Evolutionary conservation across 352 stramenopile genomes (phyloP).

Genomic region (Globisporangium spiculum): DNA sequence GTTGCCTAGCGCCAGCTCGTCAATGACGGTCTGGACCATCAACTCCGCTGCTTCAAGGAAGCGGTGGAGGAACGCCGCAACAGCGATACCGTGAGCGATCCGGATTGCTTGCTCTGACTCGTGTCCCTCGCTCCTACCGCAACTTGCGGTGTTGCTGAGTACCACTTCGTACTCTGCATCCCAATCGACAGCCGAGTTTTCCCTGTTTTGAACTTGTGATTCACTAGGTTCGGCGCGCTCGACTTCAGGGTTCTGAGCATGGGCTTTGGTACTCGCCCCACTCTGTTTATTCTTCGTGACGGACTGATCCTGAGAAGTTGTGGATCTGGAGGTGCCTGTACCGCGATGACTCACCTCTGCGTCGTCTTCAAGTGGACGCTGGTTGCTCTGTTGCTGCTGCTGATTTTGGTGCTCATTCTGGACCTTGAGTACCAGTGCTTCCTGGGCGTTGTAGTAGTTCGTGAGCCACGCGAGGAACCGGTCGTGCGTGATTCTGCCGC

Average conservation of each 20-base stretch:
- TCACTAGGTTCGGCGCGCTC: not conserved
- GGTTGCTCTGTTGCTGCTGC: not conserved
- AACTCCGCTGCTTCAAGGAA: slow-evolving; percentile 42
- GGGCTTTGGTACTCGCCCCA: too few relatives aligned
- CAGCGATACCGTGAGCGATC: slow-evolving; percentile 22
- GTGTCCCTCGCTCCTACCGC: not conserved
- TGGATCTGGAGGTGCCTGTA: not conserved
- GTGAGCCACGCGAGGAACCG: slow-evolving; percentile 42
- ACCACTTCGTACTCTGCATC: slow-evolving; percentile 7
- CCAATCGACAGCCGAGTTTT: not conserved
- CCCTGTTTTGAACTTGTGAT: not conserved
- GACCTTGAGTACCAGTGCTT: slow-evolving; percentile 22
- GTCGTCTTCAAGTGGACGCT: not conserved
- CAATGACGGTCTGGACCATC: slow-evolving; percentile 30
- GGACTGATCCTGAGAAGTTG: not conserved
- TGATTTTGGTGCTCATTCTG: not conserved
- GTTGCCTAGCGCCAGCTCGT: slow-evolving; percentile 30
- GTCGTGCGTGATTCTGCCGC: slow-evolving; percentile 36
- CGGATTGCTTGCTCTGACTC: not conserved
- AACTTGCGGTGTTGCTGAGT: not conserved
- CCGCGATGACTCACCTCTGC: not conserved
- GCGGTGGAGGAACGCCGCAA: slow-evolving; percentile 27
- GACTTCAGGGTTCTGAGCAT: not conserved
- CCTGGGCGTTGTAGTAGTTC: slow-evolving; percentile 34
- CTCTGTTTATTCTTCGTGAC: not conserved